Evolutionary conservation across 1,284 basidiomycete genomes (phyloP), one percentile per base, ranked within the genome.

Genomic region (Apiotrichum brassicae): DNA sequence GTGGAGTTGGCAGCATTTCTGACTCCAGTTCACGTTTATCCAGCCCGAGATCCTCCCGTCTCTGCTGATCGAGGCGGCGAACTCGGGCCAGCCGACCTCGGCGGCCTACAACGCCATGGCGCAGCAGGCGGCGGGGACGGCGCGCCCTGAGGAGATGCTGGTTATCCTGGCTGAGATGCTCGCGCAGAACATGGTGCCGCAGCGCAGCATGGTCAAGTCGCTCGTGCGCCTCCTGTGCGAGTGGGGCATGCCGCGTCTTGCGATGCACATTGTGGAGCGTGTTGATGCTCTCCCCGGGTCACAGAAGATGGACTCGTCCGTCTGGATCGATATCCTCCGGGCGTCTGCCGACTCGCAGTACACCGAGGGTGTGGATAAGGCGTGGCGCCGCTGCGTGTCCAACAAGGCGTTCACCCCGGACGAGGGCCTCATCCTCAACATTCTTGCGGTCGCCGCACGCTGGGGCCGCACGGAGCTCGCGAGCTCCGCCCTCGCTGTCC

Each of bases 361-460:
- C 86, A 71, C 76, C 20, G 81, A 85, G 6, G 87, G 86, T 11
- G 81, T 84, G 4, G 54, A 76, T 30, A 64, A 68, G 43, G 81
- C 80, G 35, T 92, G 87, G 88, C 60, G 78, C 9, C 78, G 77
- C 33, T 75, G 81, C 23, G 79, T 83, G 3, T 63, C 77, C 9
- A 75, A 78, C 19, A 66, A 80, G 32, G 74, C 75, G 39, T 64
- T 84, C 43, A 71, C 75, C 1, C 86, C 85, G 0, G 84, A 86
- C 59, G 86, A 90, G 75, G 87, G 87, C 0, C 68, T 84, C 16
- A 83, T 84, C 58, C 62, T 84, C 14, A 74, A 79, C 26, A 80
- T 88, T 12, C 78, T 91, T 20, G 77, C 84, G 57, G 81, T 83
- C 1, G 86, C 85, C 14, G 86, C 79, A 19, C 81, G 86, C 12